phyloP scores from a whole-genome alignment of 345 rosid genomes.

The Citropsis articulata region DNA sequence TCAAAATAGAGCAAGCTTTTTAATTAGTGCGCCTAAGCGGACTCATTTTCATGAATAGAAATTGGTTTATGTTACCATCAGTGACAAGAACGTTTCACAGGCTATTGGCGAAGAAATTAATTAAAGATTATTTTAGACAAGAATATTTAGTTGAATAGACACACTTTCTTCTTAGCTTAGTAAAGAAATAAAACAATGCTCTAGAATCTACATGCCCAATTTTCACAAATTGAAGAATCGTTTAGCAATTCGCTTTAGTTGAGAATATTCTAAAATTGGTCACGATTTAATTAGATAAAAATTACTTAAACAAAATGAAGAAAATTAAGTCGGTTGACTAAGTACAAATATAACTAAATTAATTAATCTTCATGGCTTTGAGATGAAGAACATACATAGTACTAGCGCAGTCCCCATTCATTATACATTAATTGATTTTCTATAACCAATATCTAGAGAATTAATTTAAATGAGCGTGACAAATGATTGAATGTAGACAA shows the following conservation, averaged over 20 bases:
- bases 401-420: not conserved
- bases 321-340: slow-evolving; percentile 2
- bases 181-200: no score
- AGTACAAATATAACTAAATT: not conserved
- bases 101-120: not conserved
- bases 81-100: not conserved
- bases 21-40: not conserved
- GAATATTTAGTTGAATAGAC: not conserved
- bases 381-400: slow-evolving; percentile 2
- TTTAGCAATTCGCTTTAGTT: not conserved
- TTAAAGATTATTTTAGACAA: not conserved
- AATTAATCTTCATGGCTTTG: not conserved
- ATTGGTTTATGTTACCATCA: slow-evolving; percentile 9
- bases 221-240: not conserved
- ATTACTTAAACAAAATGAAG: not conserved
- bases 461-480: not conserved
- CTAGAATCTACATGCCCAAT: no score
- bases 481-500: slow-evolving; percentile 27
- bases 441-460: not conserved
- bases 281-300: not conserved
- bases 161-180: not conserved
- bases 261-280: not conserved
- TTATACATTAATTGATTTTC: not conserved
- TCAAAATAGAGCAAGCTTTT: not conserved
- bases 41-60: not conserved